Percentiles rank a stretch among this genome's conserved stretches.
Evolutionary conservation across 192 early-diverging fungal species (phyloP).

Genomic region (Kappamyces sp.): DNA sequence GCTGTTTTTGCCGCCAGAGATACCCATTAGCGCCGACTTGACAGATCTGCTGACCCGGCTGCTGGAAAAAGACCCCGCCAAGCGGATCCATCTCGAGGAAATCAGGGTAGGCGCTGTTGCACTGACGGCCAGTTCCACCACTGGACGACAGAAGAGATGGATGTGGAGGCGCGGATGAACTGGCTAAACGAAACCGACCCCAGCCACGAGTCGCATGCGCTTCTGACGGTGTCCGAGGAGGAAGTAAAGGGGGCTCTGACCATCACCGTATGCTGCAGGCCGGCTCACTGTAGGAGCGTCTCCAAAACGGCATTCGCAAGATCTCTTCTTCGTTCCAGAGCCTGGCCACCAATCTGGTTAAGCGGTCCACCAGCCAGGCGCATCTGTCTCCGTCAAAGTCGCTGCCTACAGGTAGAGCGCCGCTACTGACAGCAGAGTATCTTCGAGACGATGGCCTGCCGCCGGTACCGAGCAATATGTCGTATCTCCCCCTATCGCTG

Average conservation of each 20-base stretch:
- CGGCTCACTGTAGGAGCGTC: slow-evolving; percentile 13
- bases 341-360: slow-evolving; percentile 21
- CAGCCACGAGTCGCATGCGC: slow-evolving; percentile 47
- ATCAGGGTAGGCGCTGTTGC: slow-evolving; percentile 59
- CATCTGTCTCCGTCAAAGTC: too few species aligned
- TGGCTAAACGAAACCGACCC: slow-evolving; percentile 83
- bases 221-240: slow-evolving; percentile 72
- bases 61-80: slow-evolving; percentile 81
- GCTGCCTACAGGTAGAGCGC: too few species aligned
- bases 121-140: slow-evolving; percentile 54
- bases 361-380: slow-evolving; percentile 18
- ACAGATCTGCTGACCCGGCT: slow-evolving; percentile 67
- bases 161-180: slow-evolving; percentile 37
- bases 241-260: slow-evolving; percentile 67
- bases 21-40: slow-evolving; percentile 50
- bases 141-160: slow-evolving; percentile 78
- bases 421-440: too few species aligned
- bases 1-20: slow-evolving; percentile 40
- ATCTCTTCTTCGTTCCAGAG: slow-evolving; percentile 32
- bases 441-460: too few species aligned
- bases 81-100: slow-evolving; percentile 78
- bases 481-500: too few species aligned
- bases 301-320: slow-evolving; percentile 29
- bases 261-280: slow-evolving; percentile 45
- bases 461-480: too few species aligned